These are phyloP conservation scores for Claviceps sp. DNA, from an alignment of 2,329 filamentous ascomycete species.

Conservation along the genomic window DNA sequence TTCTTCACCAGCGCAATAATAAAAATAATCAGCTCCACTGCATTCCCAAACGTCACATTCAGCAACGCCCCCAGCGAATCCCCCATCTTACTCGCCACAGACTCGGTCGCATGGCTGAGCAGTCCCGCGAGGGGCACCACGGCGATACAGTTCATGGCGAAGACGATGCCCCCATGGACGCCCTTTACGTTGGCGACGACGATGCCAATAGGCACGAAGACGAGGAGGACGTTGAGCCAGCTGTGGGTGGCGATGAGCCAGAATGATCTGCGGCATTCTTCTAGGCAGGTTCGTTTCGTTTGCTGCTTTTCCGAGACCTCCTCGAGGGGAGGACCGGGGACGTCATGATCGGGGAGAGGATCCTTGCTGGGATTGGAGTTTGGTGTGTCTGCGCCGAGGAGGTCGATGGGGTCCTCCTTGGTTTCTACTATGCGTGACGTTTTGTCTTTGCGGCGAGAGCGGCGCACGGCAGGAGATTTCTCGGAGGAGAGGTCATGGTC, in stretches of 20 bases:
- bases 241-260: slow-evolving; percentile 53
- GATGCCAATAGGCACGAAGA: slow-evolving; percentile 71
- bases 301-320: slow-evolving; percentile 2
- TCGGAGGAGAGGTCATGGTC: slow-evolving; percentile 1
- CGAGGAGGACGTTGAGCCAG: slow-evolving; percentile 63
- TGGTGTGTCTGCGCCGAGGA: slow-evolving; percentile 11
- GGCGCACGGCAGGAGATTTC: not conserved
- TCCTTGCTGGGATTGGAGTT: slow-evolving; percentile 12
- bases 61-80: slow-evolving; percentile 60
- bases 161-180: slow-evolving; percentile 47
- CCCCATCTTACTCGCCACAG: slow-evolving; percentile 57
- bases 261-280: slow-evolving; percentile 35
- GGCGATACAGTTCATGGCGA: slow-evolving; percentile 62
- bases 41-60: slow-evolving; percentile 69
- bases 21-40: slow-evolving; percentile 69
- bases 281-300: slow-evolving; percentile 29
- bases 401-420: slow-evolving; percentile 9
- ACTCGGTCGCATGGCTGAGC: slow-evolving; percentile 61
- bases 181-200: slow-evolving; percentile 40
- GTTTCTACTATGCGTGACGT: slow-evolving; percentile 33
- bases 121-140: slow-evolving; percentile 63
- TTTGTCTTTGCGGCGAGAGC: slow-evolving; percentile 1
- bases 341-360: slow-evolving; percentile 11
- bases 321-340: slow-evolving; percentile 6
- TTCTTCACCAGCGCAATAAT: slow-evolving; percentile 24